A percentile compares a stretch with the other conserved stretches of the same genome.
Evolutionary conservation across 129 eudicot species (phyloP).

Genomic region (Scalesia atractyloides): DNA sequence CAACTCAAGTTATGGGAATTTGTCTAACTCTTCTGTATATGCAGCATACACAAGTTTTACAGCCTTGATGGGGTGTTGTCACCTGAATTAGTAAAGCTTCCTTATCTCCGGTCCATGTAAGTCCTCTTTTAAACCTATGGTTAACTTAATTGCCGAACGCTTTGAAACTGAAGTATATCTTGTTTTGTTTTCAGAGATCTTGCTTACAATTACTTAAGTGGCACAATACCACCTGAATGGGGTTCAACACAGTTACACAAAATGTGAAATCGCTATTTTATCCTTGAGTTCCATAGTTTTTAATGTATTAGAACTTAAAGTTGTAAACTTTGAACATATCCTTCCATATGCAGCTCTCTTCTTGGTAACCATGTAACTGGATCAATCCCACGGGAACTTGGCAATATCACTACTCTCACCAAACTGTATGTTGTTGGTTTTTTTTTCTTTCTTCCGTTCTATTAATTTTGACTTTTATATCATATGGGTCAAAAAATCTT

Average conservation of each 20-base stretch:
- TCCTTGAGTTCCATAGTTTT: neutral
- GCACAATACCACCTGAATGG: slow-evolving; percentile 78
- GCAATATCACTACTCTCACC: slow-evolving; percentile 63
- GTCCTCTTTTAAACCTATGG: slow-evolving; percentile 10
- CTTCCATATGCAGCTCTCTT: slow-evolving; percentile 55
- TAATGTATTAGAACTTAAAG: neutral
- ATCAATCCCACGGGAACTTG: slow-evolving; percentile 60
- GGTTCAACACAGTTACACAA: slow-evolving; percentile 47
- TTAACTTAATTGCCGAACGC: neutral
- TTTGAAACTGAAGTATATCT: slow-evolving; percentile 8
- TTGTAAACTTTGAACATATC: slow-evolving; percentile 1
- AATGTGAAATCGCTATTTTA: slow-evolving; percentile 42
- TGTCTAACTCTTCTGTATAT: slow-evolving; percentile 12
- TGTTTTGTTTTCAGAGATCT: slow-evolving; percentile 56
- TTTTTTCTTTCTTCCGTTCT: neutral
- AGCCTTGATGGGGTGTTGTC: slow-evolving; percentile 84
- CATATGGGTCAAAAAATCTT: slow-evolving; percentile 3
- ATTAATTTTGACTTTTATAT: slow-evolving; percentile 11
- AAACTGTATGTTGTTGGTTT: slow-evolving; percentile 52
- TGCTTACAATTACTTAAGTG: slow-evolving; percentile 70
- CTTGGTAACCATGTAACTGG: slow-evolving; percentile 74
- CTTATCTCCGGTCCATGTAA: slow-evolving; percentile 69
- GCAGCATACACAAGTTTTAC: slow-evolving; percentile 62
- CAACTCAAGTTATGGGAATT: slow-evolving; percentile 8
- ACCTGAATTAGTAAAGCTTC: slow-evolving; percentile 60